Conservation (phyloP, 2,329 filamentous ascomycete species). For the Paecilomyces fulvus region DNA sequence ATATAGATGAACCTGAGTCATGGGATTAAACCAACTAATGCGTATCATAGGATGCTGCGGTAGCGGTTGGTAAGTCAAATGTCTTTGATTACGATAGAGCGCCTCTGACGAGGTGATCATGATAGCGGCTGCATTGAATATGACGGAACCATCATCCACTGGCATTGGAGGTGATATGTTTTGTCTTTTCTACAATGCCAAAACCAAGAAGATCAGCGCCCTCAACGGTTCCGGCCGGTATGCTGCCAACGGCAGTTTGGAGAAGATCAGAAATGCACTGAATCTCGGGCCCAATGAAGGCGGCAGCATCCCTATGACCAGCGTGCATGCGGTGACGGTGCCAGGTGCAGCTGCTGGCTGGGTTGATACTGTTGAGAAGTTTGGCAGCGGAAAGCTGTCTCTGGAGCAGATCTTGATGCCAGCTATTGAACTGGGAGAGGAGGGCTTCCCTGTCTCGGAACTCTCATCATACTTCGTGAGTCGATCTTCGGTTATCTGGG, state of each 20-base stretch:
- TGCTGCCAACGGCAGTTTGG: constrained; percentile 58
- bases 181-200: constrained; percentile 81
- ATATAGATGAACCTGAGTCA: not conserved
- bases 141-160: constrained; percentile 87
- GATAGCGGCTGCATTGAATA: constrained; percentile 76
- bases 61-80: constrained; percentile 64
- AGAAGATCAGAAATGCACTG: constrained; percentile 61
- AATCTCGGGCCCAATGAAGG: constrained; percentile 50
- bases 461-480: constrained; percentile 60
- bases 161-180: constrained; percentile 98
- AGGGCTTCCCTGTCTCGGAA: constrained; percentile 84
- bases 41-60: constrained; percentile 70
- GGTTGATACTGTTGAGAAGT: constrained; percentile 79
- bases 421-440: constrained; percentile 76
- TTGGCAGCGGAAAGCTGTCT: constrained; percentile 77
- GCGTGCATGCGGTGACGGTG: constrained; percentile 73
- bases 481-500: constrained; percentile 7
- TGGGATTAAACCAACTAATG: not conserved
- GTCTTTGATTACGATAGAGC: not conserved
- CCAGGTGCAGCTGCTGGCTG: constrained; percentile 90
- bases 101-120: not conserved
- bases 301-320: constrained; percentile 61
- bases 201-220: constrained; percentile 70
- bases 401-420: constrained; percentile 71
- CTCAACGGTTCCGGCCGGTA: constrained; percentile 92